These are phyloP conservation scores for Marasmius fiardii DNA, from an alignment of 1,284 basidiomycete genomes.

Conservation along the genomic window DNA sequence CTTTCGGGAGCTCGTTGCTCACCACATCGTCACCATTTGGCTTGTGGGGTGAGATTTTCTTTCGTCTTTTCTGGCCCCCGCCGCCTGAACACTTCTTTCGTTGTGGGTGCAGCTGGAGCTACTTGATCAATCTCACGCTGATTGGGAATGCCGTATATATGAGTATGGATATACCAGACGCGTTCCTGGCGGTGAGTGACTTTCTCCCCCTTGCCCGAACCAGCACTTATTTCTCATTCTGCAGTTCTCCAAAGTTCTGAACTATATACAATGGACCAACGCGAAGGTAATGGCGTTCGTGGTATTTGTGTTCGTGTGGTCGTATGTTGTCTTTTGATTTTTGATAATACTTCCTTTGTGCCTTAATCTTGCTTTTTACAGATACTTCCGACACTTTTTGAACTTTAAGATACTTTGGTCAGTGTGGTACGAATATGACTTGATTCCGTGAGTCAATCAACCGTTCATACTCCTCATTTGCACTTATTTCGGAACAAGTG, in stretches of 20 bases:
- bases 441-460: conserved; percentile 66
- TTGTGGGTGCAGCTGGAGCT: conserved; percentile 71
- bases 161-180: conserved; percentile 96
- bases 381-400: conserved; percentile 95
- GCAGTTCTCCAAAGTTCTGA: conserved; percentile 81
- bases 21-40: conserved; percentile 96
- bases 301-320: conserved; percentile 77
- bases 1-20: conserved; percentile 79
- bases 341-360: background rate
- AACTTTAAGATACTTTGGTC: conserved; percentile 88
- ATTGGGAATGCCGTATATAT: conserved; percentile 94
- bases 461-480: background rate
- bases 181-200: conserved; percentile 77
- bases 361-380: conserved; percentile 27
- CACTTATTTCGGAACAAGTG: conserved; percentile 34
- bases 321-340: conserved; percentile 48
- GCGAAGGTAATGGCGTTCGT: conserved; percentile 68
- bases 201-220: background rate
- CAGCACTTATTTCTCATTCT: background rate
- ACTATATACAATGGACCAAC: conserved; percentile 74
- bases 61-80: conserved; percentile 9
- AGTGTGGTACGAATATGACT: conserved; percentile 79
- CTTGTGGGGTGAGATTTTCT: conserved; percentile 83
- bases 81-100: conserved; percentile 3
- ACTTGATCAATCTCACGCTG: conserved; percentile 76